phyloP scores from a whole-genome alignment of 1,284 basidiomycete genomes.

The Pseudozyma thailandica region DNA sequence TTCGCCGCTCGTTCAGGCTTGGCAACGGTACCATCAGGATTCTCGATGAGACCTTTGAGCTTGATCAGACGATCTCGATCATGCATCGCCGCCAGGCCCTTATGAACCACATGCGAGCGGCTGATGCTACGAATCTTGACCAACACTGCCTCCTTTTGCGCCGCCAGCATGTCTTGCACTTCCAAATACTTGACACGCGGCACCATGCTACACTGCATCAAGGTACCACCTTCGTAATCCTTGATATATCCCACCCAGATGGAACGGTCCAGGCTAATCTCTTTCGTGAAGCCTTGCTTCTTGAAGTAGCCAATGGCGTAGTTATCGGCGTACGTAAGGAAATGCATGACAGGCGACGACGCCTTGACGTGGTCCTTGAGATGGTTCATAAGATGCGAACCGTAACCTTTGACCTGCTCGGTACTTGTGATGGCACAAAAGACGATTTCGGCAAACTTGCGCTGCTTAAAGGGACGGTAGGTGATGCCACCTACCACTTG shows the following conservation, averaged over 20 bases:
- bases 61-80: constrained; percentile 69
- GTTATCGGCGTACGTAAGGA: constrained; percentile 98
- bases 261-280: constrained; percentile 88
- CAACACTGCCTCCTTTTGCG: constrained; percentile 80
- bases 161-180: constrained; percentile 80
- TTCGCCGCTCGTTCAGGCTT: constrained; percentile 50
- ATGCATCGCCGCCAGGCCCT: constrained; percentile 83
- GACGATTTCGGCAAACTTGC: constrained; percentile 96
- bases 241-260: constrained; percentile 99
- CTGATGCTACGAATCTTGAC: constrained; percentile 89
- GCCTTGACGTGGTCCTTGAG: constrained; percentile 90
- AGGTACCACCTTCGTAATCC: constrained; percentile 99
- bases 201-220: constrained; percentile 97
- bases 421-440: constrained; percentile 97
- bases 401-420: constrained; percentile 98
- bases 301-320: constrained; percentile 99
- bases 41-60: constrained; percentile 47
- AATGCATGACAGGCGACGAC: constrained; percentile 87
- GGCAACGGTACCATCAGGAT: constrained; percentile 47
- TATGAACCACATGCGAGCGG: constrained; percentile 85
- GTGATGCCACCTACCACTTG: constrained; percentile 98
- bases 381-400: constrained; percentile 98
- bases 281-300: constrained; percentile 94
- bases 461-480: constrained; percentile 92
- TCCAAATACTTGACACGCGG: constrained; percentile 89